Base-by-base conservation (phyloP, 176 grass and related monocot species). In the Rhynchospora breviuscula region DNA sequence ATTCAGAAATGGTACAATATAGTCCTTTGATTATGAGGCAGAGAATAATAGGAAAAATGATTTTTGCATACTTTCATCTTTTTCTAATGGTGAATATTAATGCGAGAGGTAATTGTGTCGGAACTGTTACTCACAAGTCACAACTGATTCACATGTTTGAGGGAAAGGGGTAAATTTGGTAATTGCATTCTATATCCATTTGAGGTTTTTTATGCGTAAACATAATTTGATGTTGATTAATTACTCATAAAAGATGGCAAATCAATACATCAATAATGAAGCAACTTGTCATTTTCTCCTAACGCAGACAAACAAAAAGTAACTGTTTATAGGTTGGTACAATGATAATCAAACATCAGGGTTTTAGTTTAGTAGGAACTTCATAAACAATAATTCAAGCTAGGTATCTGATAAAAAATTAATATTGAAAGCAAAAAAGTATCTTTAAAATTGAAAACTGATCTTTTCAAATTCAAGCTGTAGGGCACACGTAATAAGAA, bases 371-470 rank as follows among this genome's bases (percentile, higher is more conserved):
- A 25, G 67, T 21, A 74, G 46, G 35, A 45, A 45, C 21, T 75
- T 21, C 21, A 51, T 72, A 26, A 4, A 75, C 14, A 4, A 75
- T 51, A 52, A 1, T 75, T 75, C 25, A 25, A 75, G 21, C 23
- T 56, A 29, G 48, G 6, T 56, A 15, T 77, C 3, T 31, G 6
- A 17, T 31, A 23, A 56, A 7, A 26, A 77, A 77, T 77, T 26
- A 77, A 77, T 77, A 77, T 56, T 15, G 15, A 77, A 56, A 77
- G 12, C 73, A 56, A 13, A 56, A 76, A 53, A 77, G 21, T 56
- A 77, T 23, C 22, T 77, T 31, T 31, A 77, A 52, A 56, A 22
- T 54, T 56, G 11, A 76, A 75, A 8, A 29, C 21, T 29, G 53
- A 53, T 76, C 22, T 56, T 31, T 54, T 77, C 1, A 21, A 56